A percentile compares a stretch with the other conserved stretches of the same genome.
phyloP scores from a whole-genome alignment of 1,284 basidiomycete genomes.

The Malassezia vespertilionis region DNA sequence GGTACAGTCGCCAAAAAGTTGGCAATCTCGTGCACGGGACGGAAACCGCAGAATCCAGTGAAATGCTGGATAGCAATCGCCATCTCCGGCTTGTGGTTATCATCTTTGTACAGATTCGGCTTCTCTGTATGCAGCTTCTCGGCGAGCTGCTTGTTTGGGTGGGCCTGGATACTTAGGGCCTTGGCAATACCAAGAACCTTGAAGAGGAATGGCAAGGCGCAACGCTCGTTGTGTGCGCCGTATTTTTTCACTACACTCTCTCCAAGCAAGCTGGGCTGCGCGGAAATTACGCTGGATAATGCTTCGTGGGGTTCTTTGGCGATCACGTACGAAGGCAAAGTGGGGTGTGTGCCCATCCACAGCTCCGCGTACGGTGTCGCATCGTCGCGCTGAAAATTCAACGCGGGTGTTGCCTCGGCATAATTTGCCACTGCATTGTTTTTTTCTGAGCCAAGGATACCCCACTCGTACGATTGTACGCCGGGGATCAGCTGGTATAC shows the following conservation, averaged over 20 bases:
- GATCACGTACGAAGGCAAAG: slow-evolving; percentile 63
- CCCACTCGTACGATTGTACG: slow-evolving; percentile 46
- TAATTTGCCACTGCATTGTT: slow-evolving; percentile 33
- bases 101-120: slow-evolving; percentile 85
- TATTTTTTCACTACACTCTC: slow-evolving; percentile 18
- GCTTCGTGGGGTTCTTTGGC: background rate
- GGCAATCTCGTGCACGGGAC: slow-evolving; percentile 63
- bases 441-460: slow-evolving; percentile 20
- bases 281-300: slow-evolving; percentile 23
- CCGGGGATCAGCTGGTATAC: slow-evolving; percentile 38
- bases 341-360: slow-evolving; percentile 98
- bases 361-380: slow-evolving; percentile 42
- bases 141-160: slow-evolving; percentile 84
- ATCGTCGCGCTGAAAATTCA: slow-evolving; percentile 19
- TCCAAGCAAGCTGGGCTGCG: slow-evolving; percentile 29
- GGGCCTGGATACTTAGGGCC: slow-evolving; percentile 90
- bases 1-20: slow-evolving; percentile 60
- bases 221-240: slow-evolving; percentile 15
- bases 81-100: slow-evolving; percentile 97
- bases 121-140: slow-evolving; percentile 62
- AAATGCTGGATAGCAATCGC: slow-evolving; percentile 87
- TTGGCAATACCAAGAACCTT: slow-evolving; percentile 68
- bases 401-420: slow-evolving; percentile 24
- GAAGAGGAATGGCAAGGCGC: slow-evolving; percentile 41
- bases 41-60: slow-evolving; percentile 80